Base-by-base conservation (phyloP, 2,329 filamentous ascomycete species). In the Talaromyces sp. region DNA sequence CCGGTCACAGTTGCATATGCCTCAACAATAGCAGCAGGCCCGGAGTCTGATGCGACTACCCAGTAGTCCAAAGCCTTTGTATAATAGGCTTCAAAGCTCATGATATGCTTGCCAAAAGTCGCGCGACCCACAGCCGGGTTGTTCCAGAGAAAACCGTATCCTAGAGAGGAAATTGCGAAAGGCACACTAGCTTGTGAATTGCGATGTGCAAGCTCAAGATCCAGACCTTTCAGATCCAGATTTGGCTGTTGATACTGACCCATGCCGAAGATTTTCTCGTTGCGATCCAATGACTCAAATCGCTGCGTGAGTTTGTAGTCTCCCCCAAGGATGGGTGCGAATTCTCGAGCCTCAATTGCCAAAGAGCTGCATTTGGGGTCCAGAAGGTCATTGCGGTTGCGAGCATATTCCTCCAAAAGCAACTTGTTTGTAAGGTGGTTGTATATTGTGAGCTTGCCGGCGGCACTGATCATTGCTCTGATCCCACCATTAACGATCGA, bases 101-200 rank as follows among this genome's bases (percentile, higher is more conserved):
- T 89, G 6, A 84, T 76, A 64, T 89, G 88, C 60, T 81, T 86
- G 0, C 86, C 86, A 3, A 90, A 79, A 0, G 89, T 82, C 0
- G 85, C 87, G 13, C 85, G 80, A 0, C 87, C 87, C 22, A 90
- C 79, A 0, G 79, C 82, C 0, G 87, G 87, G 67, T 89, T 89
- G 69, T 90, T 89, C 87, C 87, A 90, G 0, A 90, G 75, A 2
- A 90, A 76, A 0, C 87, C 87, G 67, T 90, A 90, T 0, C 87
- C 87, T 0, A 80, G 77, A 1, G 82, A 86, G 0, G 85, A 87
- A 0, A 89, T 70, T 0, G 83, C 82, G 72, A 89, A 90, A 0
- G 87, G 87, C 0, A 90, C 83, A 61, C 82, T 87, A 3, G 87
- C 87, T 72, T 90, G 87, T 0, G 86, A 89, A 70, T 89, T 90